These are phyloP conservation scores for Plasmodium gaboni DNA, from an alignment of 169 alveolate species.

Conservation along the genomic window DNA sequence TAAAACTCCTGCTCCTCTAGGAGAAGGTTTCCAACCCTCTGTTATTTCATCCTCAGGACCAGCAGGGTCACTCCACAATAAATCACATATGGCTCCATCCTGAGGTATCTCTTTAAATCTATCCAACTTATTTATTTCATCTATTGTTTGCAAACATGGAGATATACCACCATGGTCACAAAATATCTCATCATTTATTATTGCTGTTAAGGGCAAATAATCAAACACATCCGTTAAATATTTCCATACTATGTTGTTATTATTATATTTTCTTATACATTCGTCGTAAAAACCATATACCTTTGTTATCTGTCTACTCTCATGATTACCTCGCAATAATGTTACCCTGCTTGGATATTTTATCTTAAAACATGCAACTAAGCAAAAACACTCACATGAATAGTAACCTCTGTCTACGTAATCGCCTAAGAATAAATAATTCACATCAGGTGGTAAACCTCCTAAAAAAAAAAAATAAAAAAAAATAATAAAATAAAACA, in stretches of 20 bases:
- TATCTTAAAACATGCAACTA: slow-evolving; percentile 94
- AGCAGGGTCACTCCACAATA: slow-evolving; percentile 99
- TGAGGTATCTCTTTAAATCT: slow-evolving; percentile 95
- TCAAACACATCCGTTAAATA: slow-evolving; percentile 97
- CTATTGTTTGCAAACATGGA: slow-evolving; percentile 94
- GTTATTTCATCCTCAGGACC: slow-evolving; percentile 88
- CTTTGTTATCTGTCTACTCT: slow-evolving; percentile 95
- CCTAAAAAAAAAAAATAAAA: slow-evolving; percentile 69
- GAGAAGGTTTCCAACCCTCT: slow-evolving; percentile 95
- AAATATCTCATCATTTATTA: slow-evolving; percentile 94
- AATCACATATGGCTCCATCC: slow-evolving; percentile 99
- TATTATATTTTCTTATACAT: slow-evolving; percentile 97
- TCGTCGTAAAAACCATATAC: slow-evolving; percentile 99
- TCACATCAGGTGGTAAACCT: slow-evolving; percentile 95
- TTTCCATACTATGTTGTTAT: slow-evolving; percentile 94
- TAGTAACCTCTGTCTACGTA: slow-evolving; percentile 98
- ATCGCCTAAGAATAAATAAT: slow-evolving; percentile 98
- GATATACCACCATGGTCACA: slow-evolving; percentile 99
- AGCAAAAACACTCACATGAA: slow-evolving; percentile 94
- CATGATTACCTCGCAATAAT: slow-evolving; percentile 97
- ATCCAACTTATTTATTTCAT: slow-evolving; percentile 91
- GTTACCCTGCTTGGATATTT: slow-evolving; percentile 91
- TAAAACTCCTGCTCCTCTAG: slow-evolving; percentile 99
- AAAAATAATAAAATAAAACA: neutral
- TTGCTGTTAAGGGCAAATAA: slow-evolving; percentile 96